Evolutionary conservation across 129 eudicot genomes (phyloP), one percentile per base, ranked within the genome.

Genomic region (Calendula officinalis): DNA sequence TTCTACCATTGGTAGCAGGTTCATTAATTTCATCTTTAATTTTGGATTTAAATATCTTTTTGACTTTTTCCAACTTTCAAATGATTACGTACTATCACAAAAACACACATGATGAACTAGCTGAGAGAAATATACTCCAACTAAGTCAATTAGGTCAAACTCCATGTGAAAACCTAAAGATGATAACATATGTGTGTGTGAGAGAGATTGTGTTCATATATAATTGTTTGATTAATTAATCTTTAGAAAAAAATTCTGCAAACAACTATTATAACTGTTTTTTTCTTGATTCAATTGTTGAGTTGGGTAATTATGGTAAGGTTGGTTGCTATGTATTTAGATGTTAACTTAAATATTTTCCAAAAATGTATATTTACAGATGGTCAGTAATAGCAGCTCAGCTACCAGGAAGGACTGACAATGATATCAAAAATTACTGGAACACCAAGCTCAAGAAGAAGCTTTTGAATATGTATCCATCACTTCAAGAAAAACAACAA

Each of bases 1-100:
- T 80, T 66, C 82, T 68, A 84, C 44, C 78, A 88, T 92, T 77
- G 91, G 99, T 56, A 92, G 99, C 95, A 83, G 91, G 96, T 81
- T 78, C 4, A 13, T 36, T n/a, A 4, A 4, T 60, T 59, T 59
- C 59, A 71, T 13, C 55, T 61, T 55, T 50, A 14, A 30, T 5
- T 6, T 42, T 68, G 8, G 9, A 68, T 55, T 22, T 32, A n/a
- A n/a, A 8, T 51, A 10, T 15, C 2, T 45, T 40, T 27, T 13
- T 8, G 14, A 48, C 48, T 47, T 47, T 69, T 33, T 56, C 35
- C 13, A 7, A 14, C 63, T 43, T n/a, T 17, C 38, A 44, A 55
- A 43, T 43, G 49, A 72, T 43, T 33, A 62, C n/a, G n/a, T n/a
- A n/a, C 56, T 34, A 45, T 35, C 56, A 71, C 63, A 22, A 46